Conservation (phyloP, 176 grass and related monocot genomes). For the Cenchrus purpureus region DNA sequence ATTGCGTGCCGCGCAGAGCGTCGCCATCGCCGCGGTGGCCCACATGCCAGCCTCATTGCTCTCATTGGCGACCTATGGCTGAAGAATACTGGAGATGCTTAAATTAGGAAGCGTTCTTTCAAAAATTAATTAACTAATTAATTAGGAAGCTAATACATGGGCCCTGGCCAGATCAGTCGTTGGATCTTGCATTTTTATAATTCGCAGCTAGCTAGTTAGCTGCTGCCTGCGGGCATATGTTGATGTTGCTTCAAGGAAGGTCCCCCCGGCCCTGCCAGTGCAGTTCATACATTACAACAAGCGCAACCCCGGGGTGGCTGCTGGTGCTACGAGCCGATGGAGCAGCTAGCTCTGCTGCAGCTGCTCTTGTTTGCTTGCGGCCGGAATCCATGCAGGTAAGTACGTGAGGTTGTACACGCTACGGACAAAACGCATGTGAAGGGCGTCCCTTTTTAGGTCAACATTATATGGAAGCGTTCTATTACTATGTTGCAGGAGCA, state of each 20-base stretch:
- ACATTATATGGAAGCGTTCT: background rate
- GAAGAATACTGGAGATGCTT: background rate
- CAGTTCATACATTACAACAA: background rate
- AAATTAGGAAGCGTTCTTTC: background rate
- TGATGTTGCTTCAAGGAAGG: constrained; percentile 52
- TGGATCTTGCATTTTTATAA: background rate
- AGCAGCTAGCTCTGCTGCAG: background rate
- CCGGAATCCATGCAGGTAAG: constrained; percentile 49
- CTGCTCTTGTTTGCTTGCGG: constrained; percentile 36
- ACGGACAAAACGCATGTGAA: constrained; percentile 57
- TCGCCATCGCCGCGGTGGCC: constrained; percentile 32
- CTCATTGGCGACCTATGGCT: background rate
- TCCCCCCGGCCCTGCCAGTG: background rate
- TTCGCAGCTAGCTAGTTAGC: background rate
- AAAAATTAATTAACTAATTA: too few relatives aligned
- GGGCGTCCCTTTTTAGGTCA: constrained; percentile 38
- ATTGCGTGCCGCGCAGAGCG: constrained; percentile 24
- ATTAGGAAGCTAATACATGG: background rate
- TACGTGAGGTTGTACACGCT: constrained; percentile 40
- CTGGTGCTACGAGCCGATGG: background rate
- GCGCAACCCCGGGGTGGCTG: background rate
- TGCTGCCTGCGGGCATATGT: background rate
- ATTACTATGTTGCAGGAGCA: background rate
- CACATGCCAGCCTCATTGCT: constrained; percentile 18
- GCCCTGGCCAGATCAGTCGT: background rate